A percentile compares a stretch with the other conserved stretches of the same genome.
phyloP scores from a whole-genome alignment of 2,329 filamentous ascomycete species.

The Colletotrichum filicis region DNA sequence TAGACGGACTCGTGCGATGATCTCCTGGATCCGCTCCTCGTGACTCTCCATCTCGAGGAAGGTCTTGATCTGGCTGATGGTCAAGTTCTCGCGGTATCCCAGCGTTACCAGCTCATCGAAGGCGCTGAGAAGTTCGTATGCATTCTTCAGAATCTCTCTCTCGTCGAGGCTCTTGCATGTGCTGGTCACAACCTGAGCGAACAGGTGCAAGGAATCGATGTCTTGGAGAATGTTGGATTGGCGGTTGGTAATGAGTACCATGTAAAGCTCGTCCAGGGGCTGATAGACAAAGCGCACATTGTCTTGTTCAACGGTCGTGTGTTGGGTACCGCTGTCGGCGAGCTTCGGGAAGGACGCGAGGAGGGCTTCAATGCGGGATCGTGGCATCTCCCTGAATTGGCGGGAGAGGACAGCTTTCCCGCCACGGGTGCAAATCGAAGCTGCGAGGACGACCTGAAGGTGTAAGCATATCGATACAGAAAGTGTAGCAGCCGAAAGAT shows the following conservation, averaged over 20 bases:
- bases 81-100: conserved; percentile 96
- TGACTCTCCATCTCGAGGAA: conserved; percentile 99
- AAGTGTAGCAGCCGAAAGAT: not conserved
- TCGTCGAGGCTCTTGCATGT: conserved; percentile 97
- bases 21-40: conserved; percentile 98
- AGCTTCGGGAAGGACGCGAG: conserved; percentile 98
- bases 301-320: conserved; percentile 98
- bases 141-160: conserved; percentile 92
- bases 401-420: conserved; percentile 98
- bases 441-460: conserved; percentile 93
- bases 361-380: conserved; percentile 95
- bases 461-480: conserved; percentile 19
- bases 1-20: conserved; percentile 82
- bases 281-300: conserved; percentile 99
- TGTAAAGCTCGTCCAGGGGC: conserved; percentile 98
- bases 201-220: conserved; percentile 97
- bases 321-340: conserved; percentile 93
- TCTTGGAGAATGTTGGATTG: conserved; percentile 99
- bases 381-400: conserved; percentile 97
- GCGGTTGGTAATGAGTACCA: conserved; percentile 98
- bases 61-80: conserved; percentile 97
- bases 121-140: conserved; percentile 94
- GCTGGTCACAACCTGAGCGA: conserved; percentile 95
- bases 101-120: conserved; percentile 98
- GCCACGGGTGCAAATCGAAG: conserved; percentile 97